Evolutionary conservation across 768 basidiomycete genomes (phyloP).

Genomic region (Naganishia vishniacii): DNA sequence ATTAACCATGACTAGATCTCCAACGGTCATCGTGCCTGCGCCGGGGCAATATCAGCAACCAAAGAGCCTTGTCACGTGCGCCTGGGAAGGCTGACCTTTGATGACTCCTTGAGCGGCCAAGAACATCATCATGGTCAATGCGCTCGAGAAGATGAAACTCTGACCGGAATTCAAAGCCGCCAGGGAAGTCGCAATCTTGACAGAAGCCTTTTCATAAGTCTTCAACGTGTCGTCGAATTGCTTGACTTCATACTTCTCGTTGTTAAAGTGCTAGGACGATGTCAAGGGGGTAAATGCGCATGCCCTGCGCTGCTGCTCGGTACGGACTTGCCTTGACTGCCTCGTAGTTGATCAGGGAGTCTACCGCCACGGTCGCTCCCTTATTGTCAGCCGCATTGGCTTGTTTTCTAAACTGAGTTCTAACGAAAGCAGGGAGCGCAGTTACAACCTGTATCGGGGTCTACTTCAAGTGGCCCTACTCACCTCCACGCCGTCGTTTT

Average conservation of each 20-base stretch:
- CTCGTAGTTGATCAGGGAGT: conserved; percentile 95
- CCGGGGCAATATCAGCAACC: conserved; percentile 13
- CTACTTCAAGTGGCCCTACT: conserved; percentile 27
- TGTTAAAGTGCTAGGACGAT: conserved; percentile 79
- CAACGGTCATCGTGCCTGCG: conserved; percentile 91
- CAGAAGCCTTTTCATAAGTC: conserved; percentile 80
- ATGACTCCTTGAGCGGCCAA: conserved; percentile 90
- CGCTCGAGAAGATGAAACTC: conserved; percentile 89
- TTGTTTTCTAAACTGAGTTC: conserved; percentile 85
- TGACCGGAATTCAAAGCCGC: conserved; percentile 93
- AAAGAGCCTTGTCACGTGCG: not conserved
- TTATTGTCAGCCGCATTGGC: conserved; percentile 96
- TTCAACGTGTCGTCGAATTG: conserved; percentile 87
- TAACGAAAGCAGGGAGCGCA: conserved; percentile 41
- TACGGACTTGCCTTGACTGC: conserved; percentile 75
- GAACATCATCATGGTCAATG: conserved; percentile 91
- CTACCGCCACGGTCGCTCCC: conserved; percentile 86
- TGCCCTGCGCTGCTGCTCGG: not conserved
- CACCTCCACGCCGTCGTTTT: conserved; percentile 94
- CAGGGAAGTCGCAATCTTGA: conserved; percentile 91
- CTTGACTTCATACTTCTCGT: conserved; percentile 80
- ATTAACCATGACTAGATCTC: conserved; percentile 98
- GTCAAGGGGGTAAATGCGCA: not conserved
- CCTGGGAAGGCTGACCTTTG: conserved; percentile 58
- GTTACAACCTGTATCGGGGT: not conserved